Evolutionary conservation across 1,284 basidiomycete species (phyloP).

Genomic region (Tylopilus orsonianus): DNA sequence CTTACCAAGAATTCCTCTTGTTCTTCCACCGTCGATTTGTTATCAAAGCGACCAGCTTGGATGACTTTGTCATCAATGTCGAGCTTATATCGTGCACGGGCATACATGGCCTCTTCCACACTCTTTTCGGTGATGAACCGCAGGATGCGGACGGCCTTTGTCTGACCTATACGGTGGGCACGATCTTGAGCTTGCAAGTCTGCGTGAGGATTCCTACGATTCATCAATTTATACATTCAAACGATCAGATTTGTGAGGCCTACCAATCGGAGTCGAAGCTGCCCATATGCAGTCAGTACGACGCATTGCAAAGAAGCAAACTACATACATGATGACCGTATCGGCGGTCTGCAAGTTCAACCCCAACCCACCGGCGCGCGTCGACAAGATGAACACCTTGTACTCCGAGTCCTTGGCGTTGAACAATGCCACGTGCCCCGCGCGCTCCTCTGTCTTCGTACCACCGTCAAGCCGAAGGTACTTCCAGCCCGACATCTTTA

Average conservation of each 20-base stretch:
- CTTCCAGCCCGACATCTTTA: constrained; percentile 88
- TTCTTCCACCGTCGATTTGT: constrained; percentile 97
- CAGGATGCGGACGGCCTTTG: constrained; percentile 95
- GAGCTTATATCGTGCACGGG: constrained; percentile 93
- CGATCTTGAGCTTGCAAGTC: constrained; percentile 99
- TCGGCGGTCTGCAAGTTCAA: constrained; percentile 98
- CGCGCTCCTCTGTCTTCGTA: constrained; percentile 98
- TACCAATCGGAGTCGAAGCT: constrained; percentile 90
- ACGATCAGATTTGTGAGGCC: constrained; percentile 15
- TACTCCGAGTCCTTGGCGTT: constrained; percentile 90
- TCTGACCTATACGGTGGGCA: constrained; percentile 99
- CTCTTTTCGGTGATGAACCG: constrained; percentile 98
- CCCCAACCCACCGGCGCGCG: constrained; percentile 96
- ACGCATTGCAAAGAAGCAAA: constrained; percentile 19
- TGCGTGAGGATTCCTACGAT: constrained; percentile 85
- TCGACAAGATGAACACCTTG: constrained; percentile 95
- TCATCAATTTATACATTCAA: neutral
- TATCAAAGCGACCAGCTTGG: constrained; percentile 98
- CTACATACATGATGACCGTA: constrained; percentile 94
- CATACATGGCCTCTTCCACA: constrained; percentile 97
- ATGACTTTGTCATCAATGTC: constrained; percentile 99
- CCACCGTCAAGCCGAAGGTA: constrained; percentile 96
- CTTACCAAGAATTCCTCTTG: constrained; percentile 91
- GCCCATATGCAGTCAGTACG: constrained; percentile 10
- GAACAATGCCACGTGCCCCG: constrained; percentile 86